Percentiles rank a stretch among this genome's conserved stretches.
phyloP scores from a whole-genome alignment of 2,329 filamentous ascomycete species.

The Cyphellophora europaea region DNA sequence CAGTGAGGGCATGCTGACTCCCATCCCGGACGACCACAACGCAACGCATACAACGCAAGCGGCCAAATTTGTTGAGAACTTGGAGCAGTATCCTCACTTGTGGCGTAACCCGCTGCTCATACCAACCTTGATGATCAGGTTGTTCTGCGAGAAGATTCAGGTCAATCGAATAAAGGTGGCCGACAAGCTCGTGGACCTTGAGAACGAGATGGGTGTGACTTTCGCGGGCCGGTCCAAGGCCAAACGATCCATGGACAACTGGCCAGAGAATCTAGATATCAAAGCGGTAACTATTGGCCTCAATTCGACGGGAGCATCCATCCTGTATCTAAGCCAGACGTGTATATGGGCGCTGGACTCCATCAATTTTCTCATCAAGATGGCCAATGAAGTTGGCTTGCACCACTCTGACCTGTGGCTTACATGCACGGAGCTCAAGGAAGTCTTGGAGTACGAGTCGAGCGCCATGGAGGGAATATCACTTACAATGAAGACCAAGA shows the following conservation, averaged over 20 bases:
- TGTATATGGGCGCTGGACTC: conserved; percentile 1
- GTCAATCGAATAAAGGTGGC: not conserved
- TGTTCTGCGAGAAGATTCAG: not conserved
- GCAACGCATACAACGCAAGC: not conserved
- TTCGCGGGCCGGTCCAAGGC: not conserved
- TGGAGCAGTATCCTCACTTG: not conserved
- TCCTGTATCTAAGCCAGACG: not conserved
- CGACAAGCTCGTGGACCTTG: conserved; percentile 1
- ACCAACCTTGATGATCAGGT: not conserved
- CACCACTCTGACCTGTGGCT: not conserved
- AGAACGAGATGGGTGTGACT: conserved; percentile 1
- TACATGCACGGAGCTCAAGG: not conserved
- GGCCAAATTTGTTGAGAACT: not conserved
- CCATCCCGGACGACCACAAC: not conserved
- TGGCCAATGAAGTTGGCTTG: conserved; percentile 1
- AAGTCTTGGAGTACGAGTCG: conserved; percentile 1
- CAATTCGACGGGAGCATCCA: not conserved
- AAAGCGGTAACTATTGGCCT: conserved; percentile 2
- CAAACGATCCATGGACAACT: not conserved
- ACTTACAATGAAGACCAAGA: not conserved
- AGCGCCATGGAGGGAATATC: not conserved
- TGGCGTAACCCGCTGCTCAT: conserved; percentile 1
- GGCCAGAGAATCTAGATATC: conserved; percentile 2
- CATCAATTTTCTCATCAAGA: not conserved
- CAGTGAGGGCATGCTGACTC: not conserved